Conservation (phyloP, 345 rosid genomes). For the Barbarea vulgaris region DNA sequence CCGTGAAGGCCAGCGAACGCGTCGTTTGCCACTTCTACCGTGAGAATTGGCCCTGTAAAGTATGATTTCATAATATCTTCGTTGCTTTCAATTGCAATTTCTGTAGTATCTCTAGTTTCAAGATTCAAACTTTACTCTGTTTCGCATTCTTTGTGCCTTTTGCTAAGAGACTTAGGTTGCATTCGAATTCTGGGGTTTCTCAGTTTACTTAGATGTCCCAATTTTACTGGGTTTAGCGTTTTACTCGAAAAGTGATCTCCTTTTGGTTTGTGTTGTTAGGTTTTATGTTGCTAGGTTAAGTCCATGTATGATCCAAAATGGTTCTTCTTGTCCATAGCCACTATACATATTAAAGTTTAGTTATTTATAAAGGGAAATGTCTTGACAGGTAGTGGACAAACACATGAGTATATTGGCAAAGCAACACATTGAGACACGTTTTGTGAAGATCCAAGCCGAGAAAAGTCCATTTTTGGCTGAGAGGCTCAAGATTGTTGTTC, state of each 20-base stretch:
- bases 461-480: conserved; percentile 97
- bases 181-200: background rate
- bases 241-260: background rate
- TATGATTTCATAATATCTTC: background rate
- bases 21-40: conserved; percentile 97
- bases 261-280: too few relatives aligned
- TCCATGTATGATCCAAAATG: background rate
- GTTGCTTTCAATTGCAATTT: background rate
- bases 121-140: background rate
- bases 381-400: conserved; percentile 89
- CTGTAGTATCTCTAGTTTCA: background rate
- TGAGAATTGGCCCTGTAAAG: conserved; percentile 99
- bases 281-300: background rate
- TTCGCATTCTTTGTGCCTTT: background rate
- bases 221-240: background rate
- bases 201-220: background rate
- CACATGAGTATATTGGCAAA: conserved; percentile 81
- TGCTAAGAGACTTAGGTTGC: background rate
- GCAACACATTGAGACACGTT: conserved; percentile 94
- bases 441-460: conserved; percentile 94
- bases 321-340: conserved; percentile 13
- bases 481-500: conserved; percentile 85
- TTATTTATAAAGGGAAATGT: background rate
- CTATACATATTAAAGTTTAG: background rate
- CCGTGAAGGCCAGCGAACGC: conserved; percentile 90